phyloP scores from a whole-genome alignment of 176 grass and related monocot species.

The Oryza glumipatula region DNA sequence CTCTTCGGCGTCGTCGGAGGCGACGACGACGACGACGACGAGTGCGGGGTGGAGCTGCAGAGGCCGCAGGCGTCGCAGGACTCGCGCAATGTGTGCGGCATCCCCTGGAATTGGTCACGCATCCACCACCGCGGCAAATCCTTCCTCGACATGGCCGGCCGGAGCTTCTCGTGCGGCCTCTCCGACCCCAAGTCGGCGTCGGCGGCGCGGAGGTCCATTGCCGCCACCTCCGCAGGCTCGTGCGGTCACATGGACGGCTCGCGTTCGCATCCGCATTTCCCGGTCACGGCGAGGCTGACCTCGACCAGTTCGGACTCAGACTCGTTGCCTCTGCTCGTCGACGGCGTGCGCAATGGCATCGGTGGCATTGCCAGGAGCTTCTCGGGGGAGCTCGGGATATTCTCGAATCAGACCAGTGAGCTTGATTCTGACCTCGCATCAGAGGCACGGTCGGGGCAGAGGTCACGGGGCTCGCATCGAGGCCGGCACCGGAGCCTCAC shows the following conservation, averaged over 20 bases:
- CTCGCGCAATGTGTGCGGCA: slow-evolving; percentile 73
- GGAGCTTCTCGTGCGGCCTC: slow-evolving; percentile 83
- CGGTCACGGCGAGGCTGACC: slow-evolving; percentile 49
- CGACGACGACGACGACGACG: slow-evolving; percentile 29
- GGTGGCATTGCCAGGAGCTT: slow-evolving; percentile 47
- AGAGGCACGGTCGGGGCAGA: slow-evolving; percentile 53
- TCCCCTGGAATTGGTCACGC: slow-evolving; percentile 99
- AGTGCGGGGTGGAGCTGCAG: slow-evolving; percentile 41
- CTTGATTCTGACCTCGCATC: slow-evolving; percentile 61
- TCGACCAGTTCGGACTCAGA: slow-evolving; percentile 81
- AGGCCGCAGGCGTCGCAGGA: slow-evolving; percentile 47
- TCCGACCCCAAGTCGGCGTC: slow-evolving; percentile 67
- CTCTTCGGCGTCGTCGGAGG: slow-evolving; percentile 32
- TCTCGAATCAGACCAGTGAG: slow-evolving; percentile 62
- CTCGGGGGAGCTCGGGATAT: slow-evolving; percentile 69
- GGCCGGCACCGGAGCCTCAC: slow-evolving; percentile 67
- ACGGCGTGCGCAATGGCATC: slow-evolving; percentile 42
- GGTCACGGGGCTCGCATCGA: slow-evolving; percentile 44
- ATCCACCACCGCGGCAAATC: slow-evolving; percentile 91
- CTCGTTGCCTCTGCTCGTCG: slow-evolving; percentile 64
- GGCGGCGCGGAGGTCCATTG: slow-evolving; percentile 56
- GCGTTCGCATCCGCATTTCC: slow-evolving; percentile 58
- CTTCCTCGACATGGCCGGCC: slow-evolving; percentile 85
- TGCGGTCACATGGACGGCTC: slow-evolving; percentile 50
- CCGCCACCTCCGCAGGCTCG: slow-evolving; percentile 48